Evolutionary conservation across 1,284 basidiomycete species (phyloP).

Genomic region (Rhodofomes roseus): DNA sequence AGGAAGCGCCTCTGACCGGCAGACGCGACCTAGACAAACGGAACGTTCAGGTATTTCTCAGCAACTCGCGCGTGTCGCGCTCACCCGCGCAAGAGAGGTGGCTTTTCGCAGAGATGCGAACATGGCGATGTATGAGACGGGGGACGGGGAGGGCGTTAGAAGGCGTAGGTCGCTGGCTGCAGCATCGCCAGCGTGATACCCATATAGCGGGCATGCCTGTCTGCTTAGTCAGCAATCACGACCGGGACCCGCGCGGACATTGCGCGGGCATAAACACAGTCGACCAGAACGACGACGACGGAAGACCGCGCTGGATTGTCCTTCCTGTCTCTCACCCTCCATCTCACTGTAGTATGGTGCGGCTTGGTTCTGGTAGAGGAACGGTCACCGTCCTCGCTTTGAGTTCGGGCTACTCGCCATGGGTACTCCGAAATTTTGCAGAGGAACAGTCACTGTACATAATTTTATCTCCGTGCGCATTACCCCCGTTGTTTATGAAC

Average conservation of each 20-base stretch:
- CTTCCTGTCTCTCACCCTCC: slow-evolving; percentile 73
- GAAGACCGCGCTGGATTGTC: slow-evolving; percentile 35
- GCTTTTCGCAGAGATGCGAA: slow-evolving; percentile 60
- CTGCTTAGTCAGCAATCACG: slow-evolving; percentile 21
- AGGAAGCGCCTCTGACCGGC: slow-evolving; percentile 88
- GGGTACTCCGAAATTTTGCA: slow-evolving; percentile 76
- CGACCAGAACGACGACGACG: slow-evolving; percentile 75
- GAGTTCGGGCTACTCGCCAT: slow-evolving; percentile 68
- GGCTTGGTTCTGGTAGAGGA: slow-evolving; percentile 58
- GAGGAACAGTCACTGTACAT: slow-evolving; percentile 47
- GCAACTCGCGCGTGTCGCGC: slow-evolving; percentile 21
- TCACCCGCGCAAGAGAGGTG: slow-evolving; percentile 56
- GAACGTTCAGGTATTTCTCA: background rate
- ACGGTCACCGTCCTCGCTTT: slow-evolving; percentile 55
- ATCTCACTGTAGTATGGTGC: slow-evolving; percentile 29
- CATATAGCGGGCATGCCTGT: background rate
- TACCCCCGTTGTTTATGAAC: slow-evolving; percentile 1
- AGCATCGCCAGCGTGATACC: background rate
- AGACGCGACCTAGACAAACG: slow-evolving; percentile 48
- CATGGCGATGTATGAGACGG: slow-evolving; percentile 37
- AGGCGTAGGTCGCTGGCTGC: slow-evolving; percentile 2
- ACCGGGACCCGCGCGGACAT: background rate
- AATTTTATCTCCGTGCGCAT: slow-evolving; percentile 5
- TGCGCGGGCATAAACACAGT: background rate
- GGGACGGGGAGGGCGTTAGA: slow-evolving; percentile 14